Percentiles rank a stretch among this genome's conserved stretches.
phyloP scores from a whole-genome alignment of 2,329 filamentous ascomycete species.

The Diaporthe helianthi region DNA sequence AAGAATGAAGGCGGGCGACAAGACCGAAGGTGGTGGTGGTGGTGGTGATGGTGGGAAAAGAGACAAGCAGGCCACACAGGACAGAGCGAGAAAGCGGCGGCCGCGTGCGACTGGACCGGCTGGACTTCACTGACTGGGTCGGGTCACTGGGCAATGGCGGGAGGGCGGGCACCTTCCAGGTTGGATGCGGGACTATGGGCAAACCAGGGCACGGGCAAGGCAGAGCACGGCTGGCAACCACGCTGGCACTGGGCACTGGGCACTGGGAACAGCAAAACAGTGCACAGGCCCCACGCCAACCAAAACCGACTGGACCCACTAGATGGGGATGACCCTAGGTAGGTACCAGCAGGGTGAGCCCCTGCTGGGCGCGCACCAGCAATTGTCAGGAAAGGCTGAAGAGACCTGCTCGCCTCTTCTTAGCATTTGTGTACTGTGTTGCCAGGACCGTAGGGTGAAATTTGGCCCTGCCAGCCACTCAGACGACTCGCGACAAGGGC shows the following conservation, averaged over 20 bases:
- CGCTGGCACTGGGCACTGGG: conserved; percentile 12
- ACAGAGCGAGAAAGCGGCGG: conserved; percentile 36
- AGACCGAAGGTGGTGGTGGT: conserved; percentile 41
- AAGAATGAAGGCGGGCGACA: conserved; percentile 23
- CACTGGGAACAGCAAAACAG: conserved; percentile 24
- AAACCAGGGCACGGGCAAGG: conserved; percentile 7
- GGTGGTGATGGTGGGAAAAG: conserved; percentile 41
- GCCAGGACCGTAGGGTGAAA: conserved; percentile 2
- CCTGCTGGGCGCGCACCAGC: conserved; percentile 17
- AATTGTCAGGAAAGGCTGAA: conserved; percentile 23
- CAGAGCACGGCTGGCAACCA: conserved; percentile 12
- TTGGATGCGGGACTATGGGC: conserved; percentile 13
- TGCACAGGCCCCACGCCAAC: conserved; percentile 29
- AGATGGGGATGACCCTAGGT: conserved; percentile 15
- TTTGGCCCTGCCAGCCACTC: conserved; percentile 19
- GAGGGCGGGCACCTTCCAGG: conserved; percentile 19
- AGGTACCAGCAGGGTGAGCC: conserved; percentile 13
- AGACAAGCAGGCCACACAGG: conserved; percentile 34
- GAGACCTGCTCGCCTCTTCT: neutral
- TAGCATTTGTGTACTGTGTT: neutral
- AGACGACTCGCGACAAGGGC: conserved; percentile 22
- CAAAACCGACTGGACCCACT: conserved; percentile 25
- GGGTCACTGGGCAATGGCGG: neutral
- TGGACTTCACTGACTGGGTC: conserved; percentile 5
- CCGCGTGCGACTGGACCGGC: conserved; percentile 18